Evolutionary conservation across 805 yeast genomes (phyloP).

Genomic region (Suhomyces tanzawaensis): DNA sequence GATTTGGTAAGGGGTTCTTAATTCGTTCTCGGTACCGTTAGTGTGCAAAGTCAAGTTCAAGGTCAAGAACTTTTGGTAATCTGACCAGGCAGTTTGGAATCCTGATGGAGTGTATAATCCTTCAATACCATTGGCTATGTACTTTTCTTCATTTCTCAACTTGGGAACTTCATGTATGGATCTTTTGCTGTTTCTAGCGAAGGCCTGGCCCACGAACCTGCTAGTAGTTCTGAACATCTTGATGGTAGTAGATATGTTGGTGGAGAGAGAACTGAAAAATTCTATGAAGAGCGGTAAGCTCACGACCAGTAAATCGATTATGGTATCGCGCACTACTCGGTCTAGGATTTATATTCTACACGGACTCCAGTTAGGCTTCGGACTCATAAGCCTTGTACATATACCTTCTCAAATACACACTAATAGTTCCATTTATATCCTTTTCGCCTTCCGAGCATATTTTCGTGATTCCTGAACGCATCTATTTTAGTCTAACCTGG

Average conservation of each 20-base stretch:
- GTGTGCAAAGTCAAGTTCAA: constrained; percentile 62
- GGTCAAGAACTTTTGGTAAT: constrained; percentile 68
- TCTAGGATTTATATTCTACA: no score
- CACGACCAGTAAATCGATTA: no score
- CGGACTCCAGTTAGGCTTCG: no score
- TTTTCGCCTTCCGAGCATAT: no score
- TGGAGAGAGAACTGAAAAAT: constrained; percentile 8
- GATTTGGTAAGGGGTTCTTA: constrained; percentile 71
- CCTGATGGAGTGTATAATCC: constrained; percentile 67
- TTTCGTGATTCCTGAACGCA: no score
- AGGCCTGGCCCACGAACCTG: constrained; percentile 3
- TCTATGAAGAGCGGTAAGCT: constrained; percentile 5
- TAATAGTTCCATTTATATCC: no score
- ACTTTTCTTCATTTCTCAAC: constrained; percentile 41
- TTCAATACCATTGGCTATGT: constrained; percentile 49
- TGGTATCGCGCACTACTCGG: no score
- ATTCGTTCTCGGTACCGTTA: constrained; percentile 76
- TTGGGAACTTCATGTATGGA: constrained; percentile 63
- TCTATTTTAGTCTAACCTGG: no score
- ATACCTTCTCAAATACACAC: no score
- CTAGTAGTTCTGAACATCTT: constrained; percentile 7
- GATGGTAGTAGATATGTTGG: background rate
- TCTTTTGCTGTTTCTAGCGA: constrained; percentile 20
- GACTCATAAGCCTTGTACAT: no score
- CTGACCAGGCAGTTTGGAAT: constrained; percentile 73